These are phyloP conservation scores for Acacia confusa DNA, from an alignment of 306 rosid genomes.

Conservation along the genomic window DNA sequence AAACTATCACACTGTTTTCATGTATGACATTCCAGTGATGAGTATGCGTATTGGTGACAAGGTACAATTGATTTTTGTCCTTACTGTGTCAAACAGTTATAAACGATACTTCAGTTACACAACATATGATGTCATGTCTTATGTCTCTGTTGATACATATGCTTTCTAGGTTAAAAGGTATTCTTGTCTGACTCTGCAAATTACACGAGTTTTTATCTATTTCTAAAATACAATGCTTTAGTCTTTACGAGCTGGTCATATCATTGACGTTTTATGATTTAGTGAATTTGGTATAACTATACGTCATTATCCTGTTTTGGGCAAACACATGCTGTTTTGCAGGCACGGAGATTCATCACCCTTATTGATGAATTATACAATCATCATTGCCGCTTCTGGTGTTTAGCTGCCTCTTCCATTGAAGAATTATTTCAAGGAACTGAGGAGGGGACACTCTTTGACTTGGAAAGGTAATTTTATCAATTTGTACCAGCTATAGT, in stretches of 20 bases:
- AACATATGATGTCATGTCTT: neutral
- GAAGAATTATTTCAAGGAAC: conserved; percentile 96
- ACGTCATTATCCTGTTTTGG: conserved; percentile 24
- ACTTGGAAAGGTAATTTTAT: conserved; percentile 79
- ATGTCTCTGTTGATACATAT: neutral
- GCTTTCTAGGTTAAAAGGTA: neutral
- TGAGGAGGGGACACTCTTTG: conserved; percentile 90
- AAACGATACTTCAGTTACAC: neutral
- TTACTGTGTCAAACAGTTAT: neutral
- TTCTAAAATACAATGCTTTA: conserved; percentile 16
- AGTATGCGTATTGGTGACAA: conserved; percentile 93
- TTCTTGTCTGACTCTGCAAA: conserved; percentile 22
- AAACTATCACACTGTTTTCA: conserved; percentile 84
- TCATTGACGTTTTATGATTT: conserved; percentile 1
- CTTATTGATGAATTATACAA: conserved; percentile 93
- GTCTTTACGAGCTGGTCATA: neutral
- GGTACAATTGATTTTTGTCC: conserved; percentile 43
- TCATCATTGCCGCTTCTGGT: conserved; percentile 78
- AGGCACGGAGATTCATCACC: conserved; percentile 94
- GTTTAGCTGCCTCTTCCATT: conserved; percentile 81
- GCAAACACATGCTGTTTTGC: conserved; percentile 24
- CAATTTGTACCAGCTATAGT: conserved; percentile 18
- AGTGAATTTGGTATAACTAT: conserved; percentile 8
- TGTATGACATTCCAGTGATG: conserved; percentile 84
- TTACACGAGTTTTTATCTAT: conserved; percentile 9